Evolutionary conservation across 73 alveolate genomes (phyloP), one percentile per base, ranked within the genome.

Genomic region (Paramecium caudatum): DNA sequence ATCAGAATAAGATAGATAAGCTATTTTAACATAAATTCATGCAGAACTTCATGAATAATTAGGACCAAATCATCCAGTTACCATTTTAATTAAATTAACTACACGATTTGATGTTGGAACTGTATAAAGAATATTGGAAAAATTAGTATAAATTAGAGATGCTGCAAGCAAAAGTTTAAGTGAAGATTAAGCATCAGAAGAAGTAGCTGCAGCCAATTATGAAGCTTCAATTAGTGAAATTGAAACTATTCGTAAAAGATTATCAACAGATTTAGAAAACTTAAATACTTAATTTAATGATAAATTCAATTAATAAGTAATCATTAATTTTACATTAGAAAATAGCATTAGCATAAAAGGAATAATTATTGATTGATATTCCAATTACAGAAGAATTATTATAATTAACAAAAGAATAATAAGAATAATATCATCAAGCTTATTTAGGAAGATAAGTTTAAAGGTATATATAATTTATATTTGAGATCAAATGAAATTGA

Each of bases 91-190:
- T 5, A 74, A 23, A 27, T 13, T 74, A 39, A 74, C 88, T 2
- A 39, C 88, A 21, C 36, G 32, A 74, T 74, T 74, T 43, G 88
- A 74, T 39, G 46, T 41, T 9, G 69, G 69, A 1, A 41, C 69
- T 27, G 88, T 74, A 15, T 37, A 74, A 45, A 74, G 88, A 74
- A 74, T 74, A 15, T 74, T 74, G 32, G 88, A 74, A 10, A 74
- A 74, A 74, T 13, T 74, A 5, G 68, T 5, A 37, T 36, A 36
- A 45, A 45, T 74, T 41, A 74, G 88, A 41, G 68, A 74, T 74
- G 88, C 47, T 27, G 88, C 88, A 5, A 23, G 7, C 0, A 21
- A 19, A 15, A 74, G 68, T 74, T 13, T 74, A 3, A 45, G 10
- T 17, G 88, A 74, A 17, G 88, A 74, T 15, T 21, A 34, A 17